Evolutionary conservation across 176 grass and related monocot genomes (phyloP).

Genomic region (Rhynchospora tenuis): DNA sequence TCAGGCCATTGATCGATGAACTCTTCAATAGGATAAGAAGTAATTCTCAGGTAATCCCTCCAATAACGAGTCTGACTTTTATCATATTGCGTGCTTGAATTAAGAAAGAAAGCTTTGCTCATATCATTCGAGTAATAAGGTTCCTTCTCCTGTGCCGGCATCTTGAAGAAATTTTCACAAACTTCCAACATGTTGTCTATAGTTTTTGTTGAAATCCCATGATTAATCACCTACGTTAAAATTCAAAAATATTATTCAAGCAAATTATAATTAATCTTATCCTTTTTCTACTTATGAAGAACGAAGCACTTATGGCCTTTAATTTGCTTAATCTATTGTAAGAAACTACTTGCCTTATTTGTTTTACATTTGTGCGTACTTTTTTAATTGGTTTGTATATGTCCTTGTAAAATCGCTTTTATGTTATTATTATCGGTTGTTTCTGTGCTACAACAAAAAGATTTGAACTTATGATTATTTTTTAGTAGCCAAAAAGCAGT

Average conservation of each 20-base stretch:
- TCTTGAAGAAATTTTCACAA: conserved; percentile 33
- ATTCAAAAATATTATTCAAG: not conserved
- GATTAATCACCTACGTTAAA: conserved; percentile 48
- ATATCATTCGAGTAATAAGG: conserved; percentile 30
- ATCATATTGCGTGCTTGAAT: conserved; percentile 9
- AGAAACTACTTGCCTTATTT: not conserved
- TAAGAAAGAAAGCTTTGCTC: conserved; percentile 15
- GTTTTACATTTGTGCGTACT: not conserved
- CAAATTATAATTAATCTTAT: not conserved
- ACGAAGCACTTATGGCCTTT: not conserved
- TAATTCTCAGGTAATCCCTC: conserved; percentile 37
- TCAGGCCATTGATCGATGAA: conserved; percentile 32
- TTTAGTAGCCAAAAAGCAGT: too few relatives aligned
- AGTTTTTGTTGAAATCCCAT: conserved; percentile 37
- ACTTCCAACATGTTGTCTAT: conserved; percentile 39
- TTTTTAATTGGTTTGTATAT: not conserved
- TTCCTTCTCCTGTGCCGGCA: conserved; percentile 30
- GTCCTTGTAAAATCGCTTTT: too few relatives aligned
- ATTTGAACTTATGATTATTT: too few relatives aligned
- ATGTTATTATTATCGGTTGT: too few relatives aligned
- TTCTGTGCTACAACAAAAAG: too few relatives aligned
- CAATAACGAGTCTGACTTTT: conserved; percentile 23
- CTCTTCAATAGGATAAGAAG: conserved; percentile 28
- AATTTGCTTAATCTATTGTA: not conserved
- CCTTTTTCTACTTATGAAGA: not conserved